Conservation (phyloP, 129 eudicot species). For the Flaveria brownii region DNA sequence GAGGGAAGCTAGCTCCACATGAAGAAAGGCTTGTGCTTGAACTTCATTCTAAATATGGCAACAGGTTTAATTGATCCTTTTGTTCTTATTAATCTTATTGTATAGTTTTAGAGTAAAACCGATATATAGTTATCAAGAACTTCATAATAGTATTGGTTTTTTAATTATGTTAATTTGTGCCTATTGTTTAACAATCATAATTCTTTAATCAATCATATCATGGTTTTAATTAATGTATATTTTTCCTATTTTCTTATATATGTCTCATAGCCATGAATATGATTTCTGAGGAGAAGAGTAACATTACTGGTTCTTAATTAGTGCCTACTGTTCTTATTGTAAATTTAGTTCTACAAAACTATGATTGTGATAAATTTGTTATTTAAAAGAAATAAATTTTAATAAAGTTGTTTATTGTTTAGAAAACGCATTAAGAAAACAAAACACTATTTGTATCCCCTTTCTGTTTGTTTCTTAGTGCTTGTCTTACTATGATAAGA, state of each 20-base stretch:
- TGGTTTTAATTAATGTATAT: background rate
- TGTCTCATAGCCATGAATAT: background rate
- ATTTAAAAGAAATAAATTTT: background rate
- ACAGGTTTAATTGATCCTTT: conserved; percentile 49
- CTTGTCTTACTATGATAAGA: conserved; percentile 24
- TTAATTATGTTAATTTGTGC: no score
- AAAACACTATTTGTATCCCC: background rate
- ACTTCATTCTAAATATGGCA: conserved; percentile 86
- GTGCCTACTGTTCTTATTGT: background rate
- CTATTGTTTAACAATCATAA: background rate
- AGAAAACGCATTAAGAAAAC: background rate
- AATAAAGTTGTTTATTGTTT: background rate
- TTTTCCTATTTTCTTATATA: background rate
- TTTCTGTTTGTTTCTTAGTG: conserved; percentile 20
- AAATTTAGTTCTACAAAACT: background rate
- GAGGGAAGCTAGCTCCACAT: conserved; percentile 84
- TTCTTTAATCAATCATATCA: background rate
- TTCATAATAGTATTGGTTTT: background rate
- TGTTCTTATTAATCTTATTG: background rate
- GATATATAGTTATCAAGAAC: no score
- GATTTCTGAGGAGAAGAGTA: background rate
- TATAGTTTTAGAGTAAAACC: background rate
- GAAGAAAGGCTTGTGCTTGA: conserved; percentile 82
- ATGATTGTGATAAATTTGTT: background rate
- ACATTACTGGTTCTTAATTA: background rate